Percentiles rank a stretch among this genome's conserved stretches.
phyloP scores from a whole-genome alignment of 768 basidiomycete genomes.

The Suillus weaverae region DNA sequence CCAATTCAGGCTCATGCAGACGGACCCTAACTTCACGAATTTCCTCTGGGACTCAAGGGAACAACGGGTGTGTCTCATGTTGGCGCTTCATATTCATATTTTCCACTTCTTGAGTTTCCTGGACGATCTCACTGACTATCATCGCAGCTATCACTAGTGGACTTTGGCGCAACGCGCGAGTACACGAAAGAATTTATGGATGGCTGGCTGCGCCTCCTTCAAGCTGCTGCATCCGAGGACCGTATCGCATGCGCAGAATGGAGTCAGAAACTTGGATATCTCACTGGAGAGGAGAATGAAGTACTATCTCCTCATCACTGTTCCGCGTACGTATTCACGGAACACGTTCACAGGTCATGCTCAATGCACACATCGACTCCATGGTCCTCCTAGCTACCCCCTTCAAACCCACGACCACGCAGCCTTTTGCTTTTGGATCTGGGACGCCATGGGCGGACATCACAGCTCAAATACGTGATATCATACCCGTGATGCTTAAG shows the following conservation, averaged over 20 bases:
- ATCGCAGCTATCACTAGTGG: constrained; percentile 63
- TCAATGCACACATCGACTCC: constrained; percentile 81
- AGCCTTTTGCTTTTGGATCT: constrained; percentile 80
- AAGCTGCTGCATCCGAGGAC: constrained; percentile 72
- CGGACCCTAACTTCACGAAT: constrained; percentile 98
- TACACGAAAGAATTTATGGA: constrained; percentile 89
- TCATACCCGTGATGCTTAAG: constrained; percentile 88
- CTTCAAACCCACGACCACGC: constrained; percentile 62
- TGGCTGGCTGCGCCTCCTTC: constrained; percentile 81
- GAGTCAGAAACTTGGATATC: constrained; percentile 84
- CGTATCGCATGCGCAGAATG: constrained; percentile 62
- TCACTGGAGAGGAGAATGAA: constrained; percentile 85
- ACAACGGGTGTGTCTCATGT: constrained; percentile 49
- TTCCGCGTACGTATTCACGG: neutral
- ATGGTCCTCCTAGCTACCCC: constrained; percentile 85
- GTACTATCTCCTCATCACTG: constrained; percentile 36
- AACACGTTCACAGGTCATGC: constrained; percentile 54
- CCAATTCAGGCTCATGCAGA: constrained; percentile 92
- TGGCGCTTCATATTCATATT: neutral
- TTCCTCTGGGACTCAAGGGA: constrained; percentile 82
- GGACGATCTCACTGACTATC: constrained; percentile 42
- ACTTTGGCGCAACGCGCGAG: constrained; percentile 92
- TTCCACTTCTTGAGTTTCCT: neutral
- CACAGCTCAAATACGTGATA: constrained; percentile 71
- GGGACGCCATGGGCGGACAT: constrained; percentile 65